Base-by-base conservation (phyloP, 768 basidiomycete genomes). In the Tulasnella sp. region DNA sequence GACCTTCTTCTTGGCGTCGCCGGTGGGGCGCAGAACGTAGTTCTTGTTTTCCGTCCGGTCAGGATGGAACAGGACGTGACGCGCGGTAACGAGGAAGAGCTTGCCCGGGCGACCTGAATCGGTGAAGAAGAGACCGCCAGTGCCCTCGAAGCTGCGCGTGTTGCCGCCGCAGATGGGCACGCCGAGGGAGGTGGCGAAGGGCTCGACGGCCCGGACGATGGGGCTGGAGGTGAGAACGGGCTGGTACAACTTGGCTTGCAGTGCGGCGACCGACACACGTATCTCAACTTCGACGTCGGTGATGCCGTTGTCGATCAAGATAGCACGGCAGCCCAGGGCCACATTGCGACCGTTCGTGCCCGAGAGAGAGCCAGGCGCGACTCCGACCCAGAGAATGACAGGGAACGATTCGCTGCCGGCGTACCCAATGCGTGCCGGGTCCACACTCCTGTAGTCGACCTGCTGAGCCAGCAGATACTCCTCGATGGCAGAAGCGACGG, bases 111-210 rank as follows among this genome's bases (percentile, higher is more conserved):
- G 70, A 31, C 53, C 54, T 45, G 50, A 56, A 48, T 66, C 66
- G 52, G 53, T 22, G 49, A 73, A n/a, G 64, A 66, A 72, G 59
- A 74, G 67, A 2, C 70, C 71, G 8, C 65, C 67, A 9, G 73
- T 73, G 9, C 73, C 72, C 60, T 66, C 60, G 34, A 62, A 59
- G 68, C 60, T 41, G 25, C 69, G 66, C 21, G 65, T 70, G 19
- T 30, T n/a, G 22, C 53, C 30, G 51, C 60, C 50, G 62, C 62
- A 68, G 61, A 73, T 73, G 49, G 66, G 60, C 61, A 70, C 44
- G 43, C 44, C 21, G 12, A 55, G 42, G 19, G 53, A 4, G 22
- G 53, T 55, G 27, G 31, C 9, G 22, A 42, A 30, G 24, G 31
- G 31, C 19, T 55, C 53, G 9, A 17, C 7, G 53, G 12, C 42